Percentiles rank a stretch among this genome's conserved stretches.
These are phyloP conservation scores for Tephrocybe rancida DNA, from an alignment of 768 basidiomycete genomes.

Conservation along the genomic window DNA sequence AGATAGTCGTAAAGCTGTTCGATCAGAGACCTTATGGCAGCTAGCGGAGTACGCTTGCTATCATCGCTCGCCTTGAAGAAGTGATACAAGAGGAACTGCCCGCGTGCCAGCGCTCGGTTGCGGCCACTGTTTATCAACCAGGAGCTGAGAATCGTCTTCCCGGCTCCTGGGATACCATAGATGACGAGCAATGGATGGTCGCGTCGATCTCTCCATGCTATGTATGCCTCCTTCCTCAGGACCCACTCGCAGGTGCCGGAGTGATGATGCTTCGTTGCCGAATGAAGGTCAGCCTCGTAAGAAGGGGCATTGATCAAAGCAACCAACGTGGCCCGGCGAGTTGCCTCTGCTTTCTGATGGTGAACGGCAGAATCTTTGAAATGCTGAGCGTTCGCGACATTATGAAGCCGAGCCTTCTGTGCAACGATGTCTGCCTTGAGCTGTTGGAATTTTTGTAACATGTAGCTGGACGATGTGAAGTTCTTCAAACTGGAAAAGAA, in stretches of 20 bases:
- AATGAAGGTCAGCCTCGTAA: conserved; percentile 2
- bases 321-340: neutral
- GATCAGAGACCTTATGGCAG: conserved; percentile 1
- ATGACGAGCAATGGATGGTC: conserved; percentile 1
- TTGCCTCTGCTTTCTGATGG: neutral
- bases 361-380: neutral
- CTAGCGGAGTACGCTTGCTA: conserved; percentile 1
- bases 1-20: conserved; percentile 1
- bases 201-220: neutral
- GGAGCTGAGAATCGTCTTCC: conserved; percentile 6
- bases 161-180: conserved; percentile 3
- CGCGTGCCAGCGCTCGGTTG: neutral
- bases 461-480: conserved; percentile 1
- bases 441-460: neutral
- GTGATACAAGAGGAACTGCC: neutral
- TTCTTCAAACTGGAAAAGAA: neutral
- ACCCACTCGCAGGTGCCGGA: conserved; percentile 4
- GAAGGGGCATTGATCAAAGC: conserved; percentile 3
- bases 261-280: conserved; percentile 3
- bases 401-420: neutral
- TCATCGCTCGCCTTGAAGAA: conserved; percentile 9
- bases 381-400: neutral
- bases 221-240: neutral
- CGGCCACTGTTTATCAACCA: neutral
- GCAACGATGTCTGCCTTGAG: neutral